A percentile compares a stretch with the other conserved stretches of the same genome.
Conservation (phyloP, 2,329 filamentous ascomycete species). For the Sordariomycetes sp. region DNA sequence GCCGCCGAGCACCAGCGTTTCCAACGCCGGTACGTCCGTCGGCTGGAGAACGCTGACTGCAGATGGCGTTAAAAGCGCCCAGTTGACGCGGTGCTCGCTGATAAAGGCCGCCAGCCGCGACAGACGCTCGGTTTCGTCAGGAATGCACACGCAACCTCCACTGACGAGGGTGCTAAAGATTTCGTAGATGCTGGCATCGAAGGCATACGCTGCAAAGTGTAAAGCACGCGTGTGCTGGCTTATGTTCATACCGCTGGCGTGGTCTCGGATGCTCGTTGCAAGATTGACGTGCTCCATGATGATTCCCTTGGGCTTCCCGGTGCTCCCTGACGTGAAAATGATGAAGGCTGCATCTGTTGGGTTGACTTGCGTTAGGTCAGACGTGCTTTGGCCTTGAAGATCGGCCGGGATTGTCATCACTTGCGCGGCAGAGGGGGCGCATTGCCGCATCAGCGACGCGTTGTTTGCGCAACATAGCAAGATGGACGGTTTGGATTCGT, state of each 20-base stretch:
- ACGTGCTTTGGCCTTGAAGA: too few species aligned
- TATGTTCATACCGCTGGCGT: background rate
- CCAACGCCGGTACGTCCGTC: conserved; percentile 2
- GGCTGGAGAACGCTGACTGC: conserved; percentile 3
- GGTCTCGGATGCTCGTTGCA: background rate
- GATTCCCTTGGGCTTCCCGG: background rate
- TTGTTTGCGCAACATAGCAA: too few species aligned
- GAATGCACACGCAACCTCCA: conserved; percentile 7
- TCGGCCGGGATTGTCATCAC: too few species aligned
- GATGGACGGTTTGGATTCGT: too few species aligned
- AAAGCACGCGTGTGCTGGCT: conserved; percentile 17
- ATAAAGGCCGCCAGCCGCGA: conserved; percentile 1
- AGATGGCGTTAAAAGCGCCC: conserved; percentile 1
- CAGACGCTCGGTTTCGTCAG: conserved; percentile 4
- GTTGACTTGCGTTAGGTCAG: background rate
- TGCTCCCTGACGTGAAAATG: conserved; percentile 1
- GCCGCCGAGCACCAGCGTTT: conserved; percentile 7
- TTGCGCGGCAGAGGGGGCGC: too few species aligned
- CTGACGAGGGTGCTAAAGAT: conserved; percentile 4
- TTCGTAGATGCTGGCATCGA: conserved; percentile 6
- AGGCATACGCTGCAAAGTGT: conserved; percentile 17
- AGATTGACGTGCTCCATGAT: background rate
- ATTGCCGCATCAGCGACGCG: too few species aligned
- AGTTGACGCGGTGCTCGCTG: background rate
- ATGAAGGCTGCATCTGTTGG: background rate